phyloP scores from a whole-genome alignment of 208 protist genomes.

The Naegleria lovaniensis region DNA sequence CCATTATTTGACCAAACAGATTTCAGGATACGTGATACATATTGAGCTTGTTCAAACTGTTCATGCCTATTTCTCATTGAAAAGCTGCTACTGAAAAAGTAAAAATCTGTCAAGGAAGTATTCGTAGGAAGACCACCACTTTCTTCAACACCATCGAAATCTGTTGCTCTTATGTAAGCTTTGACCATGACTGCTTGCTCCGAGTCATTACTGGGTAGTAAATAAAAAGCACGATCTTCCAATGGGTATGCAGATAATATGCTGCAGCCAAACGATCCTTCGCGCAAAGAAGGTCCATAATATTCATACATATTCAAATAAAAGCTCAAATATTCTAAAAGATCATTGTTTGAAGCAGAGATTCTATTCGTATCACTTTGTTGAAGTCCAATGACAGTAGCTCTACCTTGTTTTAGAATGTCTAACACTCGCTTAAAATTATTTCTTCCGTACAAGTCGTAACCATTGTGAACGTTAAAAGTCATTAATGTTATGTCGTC shows the following conservation, averaged over 20 bases:
- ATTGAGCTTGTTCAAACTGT: background rate
- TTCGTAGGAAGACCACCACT: background rate
- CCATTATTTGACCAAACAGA: background rate
- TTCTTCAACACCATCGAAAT: background rate
- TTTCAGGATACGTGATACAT: background rate
- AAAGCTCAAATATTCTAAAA: background rate
- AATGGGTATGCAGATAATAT: background rate
- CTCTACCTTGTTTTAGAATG: background rate
- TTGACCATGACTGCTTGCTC: background rate
- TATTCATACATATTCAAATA: slow-evolving; percentile 1
- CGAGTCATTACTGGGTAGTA: background rate
- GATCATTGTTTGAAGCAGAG: background rate
- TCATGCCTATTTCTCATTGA: background rate
- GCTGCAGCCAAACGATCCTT: background rate
- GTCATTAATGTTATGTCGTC: background rate
- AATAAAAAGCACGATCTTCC: background rate
- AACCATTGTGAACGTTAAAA: slow-evolving; percentile 18
- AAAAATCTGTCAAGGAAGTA: background rate
- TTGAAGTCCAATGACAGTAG: slow-evolving; percentile 3
- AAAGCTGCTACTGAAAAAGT: background rate
- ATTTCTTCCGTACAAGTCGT: background rate
- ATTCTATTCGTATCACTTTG: background rate
- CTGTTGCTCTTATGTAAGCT: background rate
- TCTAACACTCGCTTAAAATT: background rate
- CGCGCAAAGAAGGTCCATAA: background rate